Base-by-base conservation (phyloP, 352 stramenopile genomes). In the Phytophthora constricta region DNA sequence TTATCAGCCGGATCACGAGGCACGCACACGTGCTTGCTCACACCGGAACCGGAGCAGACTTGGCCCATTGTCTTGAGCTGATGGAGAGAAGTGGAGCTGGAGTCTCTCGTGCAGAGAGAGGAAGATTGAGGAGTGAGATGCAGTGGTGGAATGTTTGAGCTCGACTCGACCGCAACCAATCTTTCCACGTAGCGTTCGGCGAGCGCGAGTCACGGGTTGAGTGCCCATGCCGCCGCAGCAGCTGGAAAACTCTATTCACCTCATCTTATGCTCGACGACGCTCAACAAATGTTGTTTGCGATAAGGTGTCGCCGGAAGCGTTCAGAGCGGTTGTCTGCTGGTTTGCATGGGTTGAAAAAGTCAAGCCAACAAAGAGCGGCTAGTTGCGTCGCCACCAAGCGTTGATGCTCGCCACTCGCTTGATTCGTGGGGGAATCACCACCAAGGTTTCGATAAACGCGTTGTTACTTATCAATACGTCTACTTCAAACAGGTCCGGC, bases 21-120 rank as follows among this genome's bases (percentile, higher is more conserved):
- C 34, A 54, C 64, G 8, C 49, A 43, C 25, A 86, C 74, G 53
- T 81, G 65, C 57, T 86, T 89, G 76, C 71, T 69, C n/a, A 87
- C 65, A 19, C 62, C 65, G 28, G 65, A 52, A 51, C 78, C 77
- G 49, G 76, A 84, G 45, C 80, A 89, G 33, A 87, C 80, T 71
- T 89, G 76, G 45, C 80, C 80, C 80, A 89, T 89, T 33, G 49
- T 74, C 5, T 33, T 55, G 48, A 37, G 17, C 42, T 27, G 41
- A 26, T 43, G 20, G 23, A 31, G 49, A 45, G 43, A 31, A 28
- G 22, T 60, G 25, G 31, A 49, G 39, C 43, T 19, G 64, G 34
- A 31, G 27, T 54, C 56, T 58, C 58, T 65, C 74, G 65, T 22
- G 34, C 57, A 57, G 68, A 65, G 68, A 66, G 53, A 53, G 34